phyloP scores from a whole-genome alignment of 768 basidiomycete genomes.

The Stropharia rugosoannulata region DNA sequence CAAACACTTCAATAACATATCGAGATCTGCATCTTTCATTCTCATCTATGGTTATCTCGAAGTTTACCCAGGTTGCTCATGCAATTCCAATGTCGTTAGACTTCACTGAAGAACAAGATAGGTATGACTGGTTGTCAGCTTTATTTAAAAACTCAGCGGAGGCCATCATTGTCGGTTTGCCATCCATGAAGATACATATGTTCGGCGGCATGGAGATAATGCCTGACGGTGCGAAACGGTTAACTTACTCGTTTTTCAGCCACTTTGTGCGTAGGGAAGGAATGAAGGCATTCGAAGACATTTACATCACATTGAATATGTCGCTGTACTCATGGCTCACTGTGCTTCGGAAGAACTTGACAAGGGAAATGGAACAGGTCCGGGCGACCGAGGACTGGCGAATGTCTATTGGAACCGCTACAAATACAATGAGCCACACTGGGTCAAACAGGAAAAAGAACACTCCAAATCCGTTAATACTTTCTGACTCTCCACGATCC shows the following conservation, averaged over 20 bases:
- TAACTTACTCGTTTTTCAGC: constrained; percentile 74
- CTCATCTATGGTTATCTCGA: constrained; percentile 74
- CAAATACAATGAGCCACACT: constrained; percentile 23
- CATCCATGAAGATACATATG: constrained; percentile 84
- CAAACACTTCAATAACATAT: constrained; percentile 46
- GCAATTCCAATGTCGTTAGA: constrained; percentile 33
- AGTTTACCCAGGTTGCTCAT: constrained; percentile 62
- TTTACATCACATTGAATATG: constrained; percentile 85
- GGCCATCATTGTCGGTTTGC: constrained; percentile 77
- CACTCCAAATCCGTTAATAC: constrained; percentile 32
- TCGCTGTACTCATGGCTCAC: constrained; percentile 82
- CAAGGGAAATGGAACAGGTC: constrained; percentile 77
- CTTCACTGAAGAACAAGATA: constrained; percentile 29
- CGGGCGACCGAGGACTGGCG: constrained; percentile 57
- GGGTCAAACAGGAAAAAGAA: constrained; percentile 33
- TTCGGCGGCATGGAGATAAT: constrained; percentile 54
- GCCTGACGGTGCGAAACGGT: constrained; percentile 35
- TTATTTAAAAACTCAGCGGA: constrained; percentile 63
- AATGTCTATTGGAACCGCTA: constrained; percentile 31
- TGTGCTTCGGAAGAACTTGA: constrained; percentile 69
- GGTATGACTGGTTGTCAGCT: constrained; percentile 56
- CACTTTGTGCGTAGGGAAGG: constrained; percentile 57
- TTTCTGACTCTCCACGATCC: constrained; percentile 29
- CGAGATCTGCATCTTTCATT: constrained; percentile 74
- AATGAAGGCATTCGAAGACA: constrained; percentile 63